Evolutionary conservation across 768 basidiomycete species (phyloP).

Genomic region (Arthromyces matolae): DNA sequence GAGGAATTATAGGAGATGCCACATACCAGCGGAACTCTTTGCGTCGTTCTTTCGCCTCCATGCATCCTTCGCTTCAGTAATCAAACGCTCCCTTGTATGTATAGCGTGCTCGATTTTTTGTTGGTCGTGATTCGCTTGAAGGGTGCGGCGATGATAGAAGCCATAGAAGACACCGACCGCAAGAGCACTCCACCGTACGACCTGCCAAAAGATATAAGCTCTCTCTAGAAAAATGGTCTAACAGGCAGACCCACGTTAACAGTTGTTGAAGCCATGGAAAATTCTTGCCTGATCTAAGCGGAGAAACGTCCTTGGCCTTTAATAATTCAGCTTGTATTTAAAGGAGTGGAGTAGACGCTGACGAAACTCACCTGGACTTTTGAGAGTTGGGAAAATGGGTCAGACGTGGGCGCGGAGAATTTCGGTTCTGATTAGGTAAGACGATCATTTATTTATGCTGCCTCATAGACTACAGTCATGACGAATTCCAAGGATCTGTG

Average conservation of each 20-base stretch:
- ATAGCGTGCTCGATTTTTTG: conserved; percentile 71
- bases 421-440: conserved; percentile 43
- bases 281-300: conserved; percentile 27
- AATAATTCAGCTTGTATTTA: no score
- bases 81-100: conserved; percentile 70
- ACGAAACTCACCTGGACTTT: conserved; percentile 32
- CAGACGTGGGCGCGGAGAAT: conserved; percentile 35
- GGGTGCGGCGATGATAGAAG: conserved; percentile 84
- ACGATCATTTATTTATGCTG: not conserved
- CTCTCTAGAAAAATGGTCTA: not conserved
- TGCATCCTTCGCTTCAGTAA: conserved; percentile 85
- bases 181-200: conserved; percentile 91
- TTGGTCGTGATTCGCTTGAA: conserved; percentile 78
- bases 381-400: conserved; percentile 25
- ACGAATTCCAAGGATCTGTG: no score
- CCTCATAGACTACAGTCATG: no score
- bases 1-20: not conserved
- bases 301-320: conserved; percentile 21
- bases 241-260: conserved; percentile 58
- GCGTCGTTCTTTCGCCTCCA: conserved; percentile 77
- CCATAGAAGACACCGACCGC: conserved; percentile 86
- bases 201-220: conserved; percentile 43
- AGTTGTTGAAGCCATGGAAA: conserved; percentile 68
- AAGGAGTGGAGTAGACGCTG: no score
- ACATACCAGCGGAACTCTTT: conserved; percentile 57